Evolutionary conservation across 805 yeast genomes (phyloP).

Genomic region (Pichia exigua): DNA sequence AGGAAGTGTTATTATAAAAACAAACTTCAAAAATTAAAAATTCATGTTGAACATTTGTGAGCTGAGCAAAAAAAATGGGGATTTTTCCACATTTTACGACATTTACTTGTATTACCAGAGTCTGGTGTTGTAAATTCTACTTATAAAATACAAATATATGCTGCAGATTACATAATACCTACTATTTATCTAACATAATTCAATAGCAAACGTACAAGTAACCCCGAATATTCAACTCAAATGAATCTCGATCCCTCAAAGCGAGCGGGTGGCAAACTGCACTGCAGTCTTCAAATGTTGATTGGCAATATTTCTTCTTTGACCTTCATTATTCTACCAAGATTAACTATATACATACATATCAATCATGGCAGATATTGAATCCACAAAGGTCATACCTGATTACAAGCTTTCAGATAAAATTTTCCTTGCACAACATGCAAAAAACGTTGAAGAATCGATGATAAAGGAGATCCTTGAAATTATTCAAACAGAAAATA

Average conservation of each 20-base stretch:
- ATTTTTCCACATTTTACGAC: not conserved
- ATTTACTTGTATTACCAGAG: too few species aligned
- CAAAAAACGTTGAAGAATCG: constrained; percentile 17
- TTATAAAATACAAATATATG: not conserved
- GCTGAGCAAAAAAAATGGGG: not conserved
- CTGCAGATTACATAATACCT: not conserved
- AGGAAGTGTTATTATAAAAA: not conserved
- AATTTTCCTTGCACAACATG: constrained; percentile 51
- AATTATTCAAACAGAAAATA: constrained; percentile 48
- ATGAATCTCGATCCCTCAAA: not conserved
- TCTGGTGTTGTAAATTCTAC: not conserved
- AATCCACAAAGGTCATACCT: constrained; percentile 45
- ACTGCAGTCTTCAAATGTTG: not conserved
- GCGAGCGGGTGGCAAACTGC: not conserved
- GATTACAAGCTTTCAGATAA: constrained; percentile 76
- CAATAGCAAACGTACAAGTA: not conserved
- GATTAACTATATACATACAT: not conserved
- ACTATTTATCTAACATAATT: not conserved
- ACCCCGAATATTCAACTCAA: not conserved
- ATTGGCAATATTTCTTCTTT: not conserved
- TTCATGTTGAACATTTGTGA: not conserved
- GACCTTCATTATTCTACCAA: not conserved
- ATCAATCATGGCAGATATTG: constrained; percentile 5
- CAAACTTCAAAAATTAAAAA: too few species aligned
- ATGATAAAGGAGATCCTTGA: constrained; percentile 41